Base-by-base conservation (phyloP, 2,329 filamentous ascomycete species). In the Talaromyces sp. region DNA sequence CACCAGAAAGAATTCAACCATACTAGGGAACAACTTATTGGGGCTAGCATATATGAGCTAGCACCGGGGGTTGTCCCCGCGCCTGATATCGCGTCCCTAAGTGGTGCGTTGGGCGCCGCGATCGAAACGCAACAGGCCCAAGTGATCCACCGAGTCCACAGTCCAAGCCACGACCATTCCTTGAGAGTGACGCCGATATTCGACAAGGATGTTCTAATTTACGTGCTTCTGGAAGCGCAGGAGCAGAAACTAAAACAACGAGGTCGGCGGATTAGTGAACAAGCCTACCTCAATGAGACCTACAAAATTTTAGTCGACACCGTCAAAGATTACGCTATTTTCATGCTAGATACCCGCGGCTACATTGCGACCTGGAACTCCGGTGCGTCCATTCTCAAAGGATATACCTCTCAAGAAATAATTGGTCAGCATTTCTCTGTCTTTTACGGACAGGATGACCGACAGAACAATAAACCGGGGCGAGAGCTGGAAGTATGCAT, bases 321-420 rank as follows among this genome's bases (percentile, higher is more conserved):
- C 0, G 81, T 85, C 60, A 83, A 81, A 66, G 82, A 85, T 55
- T 85, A 85, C 60, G 83, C 83, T 52, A 86, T 86, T 55, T 87
- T 85, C 62, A 80, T 85, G 71, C 75, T 86, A 24, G 82, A 85
- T 47, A 75, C 80, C 0, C 67, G 72, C 3, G 83, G 83, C n/a
- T 71, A 78, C 58, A 77, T 86, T 14, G 75, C 75, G 1, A 84
- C 82, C 0, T 85, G 82, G 83, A 85, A 85, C 57, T 71, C 75
- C 0, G 82, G 82, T 2, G 82, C 82, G 0, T 72, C 80, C 46
- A 67, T 80, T 11, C 74, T 83, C 57, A 85, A 85, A 62, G 82
- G 82, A 2, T 86, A 83, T 63, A 76, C 62, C 1, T 67, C 73
- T 16, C 71, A 78, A 2, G 82, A 86, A 32, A 82, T 85, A 42